phyloP scores from a whole-genome alignment of 805 yeast species.

The Yarrowia sp. region DNA sequence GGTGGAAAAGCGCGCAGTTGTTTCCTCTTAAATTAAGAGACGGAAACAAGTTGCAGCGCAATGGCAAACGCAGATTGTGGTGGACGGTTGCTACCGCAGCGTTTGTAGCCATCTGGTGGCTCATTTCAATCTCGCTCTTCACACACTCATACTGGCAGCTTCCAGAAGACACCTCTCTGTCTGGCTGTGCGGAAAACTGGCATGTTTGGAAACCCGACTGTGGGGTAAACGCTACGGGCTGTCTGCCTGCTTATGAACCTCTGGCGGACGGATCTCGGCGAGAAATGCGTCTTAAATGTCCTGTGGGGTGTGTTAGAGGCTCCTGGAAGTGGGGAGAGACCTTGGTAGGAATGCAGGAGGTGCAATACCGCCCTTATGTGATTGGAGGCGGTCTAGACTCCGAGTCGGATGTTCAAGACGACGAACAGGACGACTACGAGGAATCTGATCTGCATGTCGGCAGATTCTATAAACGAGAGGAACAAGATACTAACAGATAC shows the following conservation, averaged over 20 bases:
- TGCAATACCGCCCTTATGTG: slow-evolving; percentile 68
- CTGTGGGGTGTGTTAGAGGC: slow-evolving; percentile 79
- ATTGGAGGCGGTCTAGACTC: slow-evolving; percentile 67
- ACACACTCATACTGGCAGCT: slow-evolving; percentile 10
- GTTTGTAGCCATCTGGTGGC: slow-evolving; percentile 12
- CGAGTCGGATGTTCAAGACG: neutral
- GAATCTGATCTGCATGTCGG: neutral
- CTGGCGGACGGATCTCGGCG: neutral
- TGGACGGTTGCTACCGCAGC: neutral
- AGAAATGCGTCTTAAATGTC: slow-evolving; percentile 57
- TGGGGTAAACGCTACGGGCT: slow-evolving; percentile 6
- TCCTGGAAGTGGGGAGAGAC: slow-evolving; percentile 73
- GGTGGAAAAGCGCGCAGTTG: slow-evolving; percentile 5
- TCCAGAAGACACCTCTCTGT: slow-evolving; percentile 7
- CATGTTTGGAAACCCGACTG: slow-evolving; percentile 15
- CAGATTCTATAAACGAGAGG: neutral
- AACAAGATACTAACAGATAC: neutral
- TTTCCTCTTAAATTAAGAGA: neutral
- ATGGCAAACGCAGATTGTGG: neutral
- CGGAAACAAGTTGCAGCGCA: neutral
- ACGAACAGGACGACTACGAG: slow-evolving; percentile 3
- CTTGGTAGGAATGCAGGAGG: slow-evolving; percentile 65
- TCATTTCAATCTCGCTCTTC: neutral
- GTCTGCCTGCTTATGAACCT: neutral
- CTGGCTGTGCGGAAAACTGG: slow-evolving; percentile 10